Evolutionary conservation across 306 rosid genomes (phyloP).

Genomic region (Crotalaria pallida): DNA sequence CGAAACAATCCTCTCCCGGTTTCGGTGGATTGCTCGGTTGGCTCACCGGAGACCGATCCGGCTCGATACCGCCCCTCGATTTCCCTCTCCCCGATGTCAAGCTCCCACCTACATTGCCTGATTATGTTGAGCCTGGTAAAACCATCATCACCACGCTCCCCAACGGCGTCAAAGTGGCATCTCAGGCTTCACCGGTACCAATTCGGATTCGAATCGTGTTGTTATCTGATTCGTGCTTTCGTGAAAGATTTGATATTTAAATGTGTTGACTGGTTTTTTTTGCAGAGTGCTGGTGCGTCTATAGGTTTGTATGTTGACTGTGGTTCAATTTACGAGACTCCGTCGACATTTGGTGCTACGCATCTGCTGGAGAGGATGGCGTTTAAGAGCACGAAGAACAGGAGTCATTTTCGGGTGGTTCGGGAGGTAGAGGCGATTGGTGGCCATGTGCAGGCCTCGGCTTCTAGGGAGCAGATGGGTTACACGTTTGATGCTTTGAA

Average conservation of each 20-base stretch:
- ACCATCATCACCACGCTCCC: slow-evolving; percentile 69
- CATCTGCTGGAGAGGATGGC: slow-evolving; percentile 91
- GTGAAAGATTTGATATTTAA: neutral
- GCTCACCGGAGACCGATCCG: slow-evolving; percentile 59
- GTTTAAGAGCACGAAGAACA: slow-evolving; percentile 74
- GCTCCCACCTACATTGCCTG: slow-evolving; percentile 76
- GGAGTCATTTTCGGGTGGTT: slow-evolving; percentile 81
- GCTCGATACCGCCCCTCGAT: slow-evolving; percentile 51
- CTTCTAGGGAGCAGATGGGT: slow-evolving; percentile 93
- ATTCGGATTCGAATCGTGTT: neutral
- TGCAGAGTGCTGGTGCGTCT: slow-evolving; percentile 74
- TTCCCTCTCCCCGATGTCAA: slow-evolving; percentile 63
- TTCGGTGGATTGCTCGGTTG: slow-evolving; percentile 76
- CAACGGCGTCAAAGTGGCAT: slow-evolving; percentile 78
- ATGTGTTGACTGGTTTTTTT: slow-evolving; percentile 6
- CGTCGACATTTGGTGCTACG: slow-evolving; percentile 62
- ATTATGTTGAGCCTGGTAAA: slow-evolving; percentile 57
- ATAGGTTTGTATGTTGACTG: slow-evolving; percentile 73
- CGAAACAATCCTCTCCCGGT: slow-evolving; percentile 39
- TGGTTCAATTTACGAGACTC: slow-evolving; percentile 84
- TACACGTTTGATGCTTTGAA: slow-evolving; percentile 84
- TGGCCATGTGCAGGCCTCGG: slow-evolving; percentile 79
- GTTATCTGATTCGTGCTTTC: neutral
- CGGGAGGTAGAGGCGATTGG: slow-evolving; percentile 95
- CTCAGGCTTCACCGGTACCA: slow-evolving; percentile 64